Evolutionary conservation across 2,329 filamentous ascomycete genomes (phyloP), one percentile per base, ranked within the genome.

Genomic region (Xylaria sp.): DNA sequence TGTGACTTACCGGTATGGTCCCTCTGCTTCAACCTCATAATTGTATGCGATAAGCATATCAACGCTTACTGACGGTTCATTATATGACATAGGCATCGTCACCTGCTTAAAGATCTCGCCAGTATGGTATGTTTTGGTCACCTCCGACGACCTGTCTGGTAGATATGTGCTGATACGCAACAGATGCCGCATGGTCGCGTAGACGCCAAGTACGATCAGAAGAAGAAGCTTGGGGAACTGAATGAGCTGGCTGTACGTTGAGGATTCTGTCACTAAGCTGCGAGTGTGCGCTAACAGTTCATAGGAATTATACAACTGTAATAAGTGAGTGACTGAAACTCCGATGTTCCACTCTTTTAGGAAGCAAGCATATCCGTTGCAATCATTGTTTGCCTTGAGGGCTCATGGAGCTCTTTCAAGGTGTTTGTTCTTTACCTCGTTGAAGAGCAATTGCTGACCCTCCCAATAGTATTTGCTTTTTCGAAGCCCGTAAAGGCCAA

Each of bases 171-270:
- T 72, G n/a, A 70, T 23, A 20, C 23, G 13, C 18, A n/a, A 20
- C 25, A 72, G 70, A 72, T 72, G 73, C 96, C 96, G 2, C 96
- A 99, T 81, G 91, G 91, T 74, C 90, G 94, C 78, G 97, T 97
- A 84, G 96, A 99, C 80, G 94, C 92, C 76, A 99, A 99, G 83
- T 93, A 98, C 74, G 96, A 99, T 81, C 96, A 94, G 63, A 98
- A 98, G 84, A 94, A 93, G 46, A 94, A 94, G 78, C 83, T 89
- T 51, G 85, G 86, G 66, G 89, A 91, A 78, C 76, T 73, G 9
- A 71, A 71, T 66, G 71, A 73, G 54, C 51, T 73, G 32, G 71
- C 71, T 48, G 70, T 72, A 15, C 55, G 70, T 72, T 6, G 28
- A n/a, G 12, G 50, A 7, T 18, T 2, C 10, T 44, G 2, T 28